A percentile compares a stretch with the other conserved stretches of the same genome.
Evolutionary conservation across 192 early-diverging fungal genomes (phyloP).

Genomic region (Geranomyces variabilis): DNA sequence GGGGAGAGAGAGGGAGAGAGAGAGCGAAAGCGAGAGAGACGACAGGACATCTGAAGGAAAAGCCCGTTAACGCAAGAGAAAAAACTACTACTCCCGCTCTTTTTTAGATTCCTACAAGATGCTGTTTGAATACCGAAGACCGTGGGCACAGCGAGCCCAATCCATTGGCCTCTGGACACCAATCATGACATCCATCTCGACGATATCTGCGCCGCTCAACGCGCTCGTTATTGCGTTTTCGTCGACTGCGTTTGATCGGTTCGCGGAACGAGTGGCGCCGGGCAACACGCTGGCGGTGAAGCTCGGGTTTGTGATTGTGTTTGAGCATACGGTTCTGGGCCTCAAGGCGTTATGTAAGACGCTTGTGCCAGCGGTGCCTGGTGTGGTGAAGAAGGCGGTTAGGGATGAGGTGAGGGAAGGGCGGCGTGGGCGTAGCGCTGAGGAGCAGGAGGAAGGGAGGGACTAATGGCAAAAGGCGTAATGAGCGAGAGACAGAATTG

Average conservation of each 20-base stretch:
- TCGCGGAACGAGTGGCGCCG: not conserved
- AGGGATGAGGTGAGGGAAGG: conserved; percentile 28
- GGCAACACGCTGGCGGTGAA: conserved; percentile 20
- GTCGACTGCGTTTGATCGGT: not conserved
- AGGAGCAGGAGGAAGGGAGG: too few species aligned
- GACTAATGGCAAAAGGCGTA: too few species aligned
- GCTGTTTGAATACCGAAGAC: conserved; percentile 36
- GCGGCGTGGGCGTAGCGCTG: not conserved
- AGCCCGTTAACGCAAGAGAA: not conserved
- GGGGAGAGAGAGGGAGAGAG: not conserved
- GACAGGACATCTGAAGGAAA: too few species aligned
- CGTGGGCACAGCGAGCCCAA: conserved; percentile 35
- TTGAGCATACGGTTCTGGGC: conserved; percentile 38
- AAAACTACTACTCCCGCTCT: not conserved
- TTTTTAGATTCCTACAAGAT: conserved; percentile 39
- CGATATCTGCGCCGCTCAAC: conserved; percentile 36
- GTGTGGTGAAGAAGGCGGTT: conserved; percentile 32
- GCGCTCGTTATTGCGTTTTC: conserved; percentile 46
- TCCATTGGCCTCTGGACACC: conserved; percentile 31
- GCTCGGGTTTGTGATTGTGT: conserved; percentile 44
- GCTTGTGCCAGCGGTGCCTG: conserved; percentile 39
- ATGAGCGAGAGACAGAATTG: too few species aligned
- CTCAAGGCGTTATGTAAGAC: conserved; percentile 30
- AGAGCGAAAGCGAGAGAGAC: not conserved
- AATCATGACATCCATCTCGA: conserved; percentile 8